Conservation (phyloP, 352 stramenopile genomes). For the Phytopythium helicoides region DNA sequence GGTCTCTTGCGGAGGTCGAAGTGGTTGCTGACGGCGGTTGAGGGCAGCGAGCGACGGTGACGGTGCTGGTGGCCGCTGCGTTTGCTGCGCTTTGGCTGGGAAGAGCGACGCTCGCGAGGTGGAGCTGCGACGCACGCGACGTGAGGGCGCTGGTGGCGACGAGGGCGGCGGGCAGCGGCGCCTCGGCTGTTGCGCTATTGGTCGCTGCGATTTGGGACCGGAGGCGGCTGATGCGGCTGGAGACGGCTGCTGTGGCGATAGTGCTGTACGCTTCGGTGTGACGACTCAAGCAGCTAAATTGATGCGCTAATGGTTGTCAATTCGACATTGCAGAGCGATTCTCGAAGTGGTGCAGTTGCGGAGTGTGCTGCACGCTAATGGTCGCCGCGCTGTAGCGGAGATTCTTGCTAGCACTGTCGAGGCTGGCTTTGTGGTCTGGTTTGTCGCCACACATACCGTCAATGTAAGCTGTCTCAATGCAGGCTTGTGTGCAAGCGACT, state of each 20-base stretch:
- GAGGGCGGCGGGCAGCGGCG: neutral
- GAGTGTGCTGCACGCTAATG: neutral
- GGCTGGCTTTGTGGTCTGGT: neutral
- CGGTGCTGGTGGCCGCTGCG: too few relatives aligned
- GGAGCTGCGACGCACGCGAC: neutral
- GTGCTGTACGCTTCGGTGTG: neutral
- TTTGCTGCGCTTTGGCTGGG: neutral
- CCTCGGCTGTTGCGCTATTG: neutral
- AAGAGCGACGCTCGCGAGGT: neutral
- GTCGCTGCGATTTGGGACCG: neutral
- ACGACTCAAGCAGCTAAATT: neutral
- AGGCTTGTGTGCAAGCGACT: neutral
- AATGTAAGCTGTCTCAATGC: neutral
- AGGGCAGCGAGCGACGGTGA: too few relatives aligned
- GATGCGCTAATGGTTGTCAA: neutral
- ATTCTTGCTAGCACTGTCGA: neutral
- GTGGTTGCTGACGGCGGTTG: too few relatives aligned
- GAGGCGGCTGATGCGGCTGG: neutral
- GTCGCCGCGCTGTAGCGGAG: neutral
- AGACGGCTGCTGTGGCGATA: neutral
- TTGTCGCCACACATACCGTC: neutral
- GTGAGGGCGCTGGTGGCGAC: neutral
- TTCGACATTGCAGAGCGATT: neutral
- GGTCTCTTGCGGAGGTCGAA: too few relatives aligned
- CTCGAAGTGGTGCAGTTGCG: constrained; percentile 1